These are phyloP conservation scores for Pyrrhoderma lamaoense DNA, from an alignment of 1,284 basidiomycete genomes.

Conservation along the genomic window DNA sequence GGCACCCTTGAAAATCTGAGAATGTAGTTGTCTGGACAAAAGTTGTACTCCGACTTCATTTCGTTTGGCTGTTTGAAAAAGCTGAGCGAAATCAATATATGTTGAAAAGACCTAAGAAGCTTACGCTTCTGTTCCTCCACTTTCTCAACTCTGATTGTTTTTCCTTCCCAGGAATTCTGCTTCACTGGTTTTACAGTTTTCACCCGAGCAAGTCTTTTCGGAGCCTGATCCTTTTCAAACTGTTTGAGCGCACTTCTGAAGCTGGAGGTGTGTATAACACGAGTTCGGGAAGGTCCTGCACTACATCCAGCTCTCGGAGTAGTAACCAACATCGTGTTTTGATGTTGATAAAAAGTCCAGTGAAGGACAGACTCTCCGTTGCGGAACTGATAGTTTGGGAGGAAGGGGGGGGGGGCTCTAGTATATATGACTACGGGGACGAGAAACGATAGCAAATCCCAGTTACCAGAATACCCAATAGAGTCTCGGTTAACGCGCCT, in stretches of 20 bases:
- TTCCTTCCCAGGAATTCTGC: neutral
- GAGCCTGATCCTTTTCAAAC: slow-evolving; percentile 1
- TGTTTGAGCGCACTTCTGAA: slow-evolving; percentile 1
- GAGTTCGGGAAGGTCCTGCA: neutral
- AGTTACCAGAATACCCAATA: too few relatives aligned
- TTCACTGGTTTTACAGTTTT: too few relatives aligned
- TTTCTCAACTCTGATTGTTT: neutral
- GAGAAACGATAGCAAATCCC: too few relatives aligned
- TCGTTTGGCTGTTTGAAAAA: slow-evolving; percentile 26
- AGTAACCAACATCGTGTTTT: slow-evolving; percentile 7
- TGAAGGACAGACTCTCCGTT: too few relatives aligned
- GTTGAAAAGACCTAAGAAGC: neutral
- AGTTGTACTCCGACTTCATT: slow-evolving; percentile 93
- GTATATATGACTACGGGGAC: too few relatives aligned
- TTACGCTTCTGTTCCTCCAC: neutral
- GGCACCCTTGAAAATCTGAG: slow-evolving; percentile 76
- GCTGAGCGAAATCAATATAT: neutral
- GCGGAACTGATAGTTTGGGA: too few relatives aligned
- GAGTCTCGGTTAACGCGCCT: too few relatives aligned
- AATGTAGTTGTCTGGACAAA: slow-evolving; percentile 72
- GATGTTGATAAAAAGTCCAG: too few relatives aligned
- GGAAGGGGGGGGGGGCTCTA: too few relatives aligned
- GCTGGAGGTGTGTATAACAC: neutral
- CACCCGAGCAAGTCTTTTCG: too few relatives aligned
- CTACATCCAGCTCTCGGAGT: slow-evolving; percentile 2